phyloP scores from a whole-genome alignment of 2,329 filamentous ascomycete genomes.

The Monilinia fructicola region DNA sequence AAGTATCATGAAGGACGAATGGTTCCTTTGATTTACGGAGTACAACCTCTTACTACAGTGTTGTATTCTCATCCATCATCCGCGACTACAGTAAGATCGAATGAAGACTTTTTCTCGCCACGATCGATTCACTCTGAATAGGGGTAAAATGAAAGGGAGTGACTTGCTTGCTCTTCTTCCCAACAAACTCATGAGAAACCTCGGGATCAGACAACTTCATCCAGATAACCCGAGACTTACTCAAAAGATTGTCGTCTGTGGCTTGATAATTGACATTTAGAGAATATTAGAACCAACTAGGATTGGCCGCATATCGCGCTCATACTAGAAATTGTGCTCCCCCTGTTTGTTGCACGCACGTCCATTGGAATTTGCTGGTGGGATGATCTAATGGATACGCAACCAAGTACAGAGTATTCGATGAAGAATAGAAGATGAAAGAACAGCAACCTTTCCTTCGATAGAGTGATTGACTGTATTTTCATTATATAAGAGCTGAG shows the following conservation, averaged over 20 bases:
- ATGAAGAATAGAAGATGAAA: conserved; percentile 5
- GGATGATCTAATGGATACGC: conserved; percentile 4
- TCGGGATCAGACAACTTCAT: conserved; percentile 11
- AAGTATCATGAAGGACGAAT: not conserved
- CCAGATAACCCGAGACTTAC: conserved; percentile 12
- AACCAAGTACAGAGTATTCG: not conserved
- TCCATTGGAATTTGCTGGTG: conserved; percentile 10
- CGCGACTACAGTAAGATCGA: not conserved
- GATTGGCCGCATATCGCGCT: conserved; percentile 10
- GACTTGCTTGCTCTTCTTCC: not conserved
- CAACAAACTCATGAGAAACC: not conserved
- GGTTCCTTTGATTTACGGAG: not conserved
- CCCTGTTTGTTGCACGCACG: conserved; percentile 11
- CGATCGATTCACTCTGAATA: not conserved
- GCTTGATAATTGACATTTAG: conserved; percentile 7
- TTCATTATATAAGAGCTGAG: no score
- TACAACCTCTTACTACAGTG: not conserved
- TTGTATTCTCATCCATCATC: conserved; percentile 7
- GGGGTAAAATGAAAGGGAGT: conserved; percentile 1
- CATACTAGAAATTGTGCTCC: conserved; percentile 4
- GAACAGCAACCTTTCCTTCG: not conserved
- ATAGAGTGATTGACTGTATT: not conserved
- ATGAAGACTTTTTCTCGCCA: not conserved
- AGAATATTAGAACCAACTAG: not conserved
- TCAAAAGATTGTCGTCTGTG: conserved; percentile 1